A percentile compares a stretch with the other conserved stretches of the same genome.
These are phyloP conservation scores for Penicillium coprophilum DNA, from an alignment of 495 filamentous ascomycete genomes.

Conservation along the genomic window DNA sequence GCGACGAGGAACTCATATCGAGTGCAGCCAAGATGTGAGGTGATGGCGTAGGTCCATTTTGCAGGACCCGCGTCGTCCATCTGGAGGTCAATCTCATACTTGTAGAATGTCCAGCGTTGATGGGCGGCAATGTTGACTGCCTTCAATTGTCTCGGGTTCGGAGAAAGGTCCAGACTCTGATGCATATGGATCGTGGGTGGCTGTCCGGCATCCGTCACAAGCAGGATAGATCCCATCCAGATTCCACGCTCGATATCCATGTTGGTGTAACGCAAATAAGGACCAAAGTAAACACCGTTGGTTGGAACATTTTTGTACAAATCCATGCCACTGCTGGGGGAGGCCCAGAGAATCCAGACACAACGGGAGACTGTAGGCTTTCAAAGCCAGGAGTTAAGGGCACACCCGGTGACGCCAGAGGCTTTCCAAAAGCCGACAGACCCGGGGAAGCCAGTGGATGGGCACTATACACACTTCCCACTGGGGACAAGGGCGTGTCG, in stretches of 20 bases:
- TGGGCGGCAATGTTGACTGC: slow-evolving; percentile 82
- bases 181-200: slow-evolving; percentile 97
- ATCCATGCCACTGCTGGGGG: slow-evolving; percentile 86
- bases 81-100: slow-evolving; percentile 87
- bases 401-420: slow-evolving; percentile 73
- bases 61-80: slow-evolving; percentile 83
- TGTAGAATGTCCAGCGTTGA: slow-evolving; percentile 92
- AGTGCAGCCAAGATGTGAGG: slow-evolving; percentile 93
- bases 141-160: slow-evolving; percentile 88
- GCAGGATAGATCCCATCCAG: slow-evolving; percentile 81
- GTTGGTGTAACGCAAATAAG: slow-evolving; percentile 92
- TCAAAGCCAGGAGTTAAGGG: slow-evolving; percentile 71
- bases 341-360: slow-evolving; percentile 73
- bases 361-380: slow-evolving; percentile 69
- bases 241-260: slow-evolving; percentile 92
- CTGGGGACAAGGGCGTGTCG: slow-evolving; percentile 74
- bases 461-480: slow-evolving; percentile 69
- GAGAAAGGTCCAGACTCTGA: slow-evolving; percentile 83
- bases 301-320: slow-evolving; percentile 90
- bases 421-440: slow-evolving; percentile 68
- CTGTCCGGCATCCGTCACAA: slow-evolving; percentile 88
- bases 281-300: slow-evolving; percentile 98
- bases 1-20: slow-evolving; percentile 98
- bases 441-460: slow-evolving; percentile 74
- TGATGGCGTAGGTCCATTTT: slow-evolving; percentile 98